phyloP scores from a whole-genome alignment of 2,329 filamentous ascomycete genomes.

The Alternaria panax region DNA sequence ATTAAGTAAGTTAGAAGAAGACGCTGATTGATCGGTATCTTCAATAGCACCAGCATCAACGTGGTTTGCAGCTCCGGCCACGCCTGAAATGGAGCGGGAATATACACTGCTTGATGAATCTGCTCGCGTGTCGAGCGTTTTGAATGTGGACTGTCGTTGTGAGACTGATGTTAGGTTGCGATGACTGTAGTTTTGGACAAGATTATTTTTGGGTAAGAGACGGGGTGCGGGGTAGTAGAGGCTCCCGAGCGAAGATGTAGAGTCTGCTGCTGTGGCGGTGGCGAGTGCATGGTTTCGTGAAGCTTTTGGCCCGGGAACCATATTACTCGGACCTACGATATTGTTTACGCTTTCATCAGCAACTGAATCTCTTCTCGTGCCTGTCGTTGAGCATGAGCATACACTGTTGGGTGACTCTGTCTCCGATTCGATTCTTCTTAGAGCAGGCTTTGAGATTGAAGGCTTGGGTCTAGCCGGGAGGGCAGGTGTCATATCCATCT shows the following conservation, averaged over 20 bases:
- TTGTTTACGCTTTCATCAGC: background rate
- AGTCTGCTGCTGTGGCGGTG: background rate
- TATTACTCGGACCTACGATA: background rate
- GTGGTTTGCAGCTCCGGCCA: background rate
- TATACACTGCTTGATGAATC: constrained; percentile 12
- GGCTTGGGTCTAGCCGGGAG: background rate
- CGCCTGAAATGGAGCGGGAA: constrained; percentile 11
- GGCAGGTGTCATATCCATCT: background rate
- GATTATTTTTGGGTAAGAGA: background rate
- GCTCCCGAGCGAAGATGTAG: background rate
- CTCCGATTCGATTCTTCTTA: background rate
- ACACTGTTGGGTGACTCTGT: background rate
- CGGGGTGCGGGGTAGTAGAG: background rate
- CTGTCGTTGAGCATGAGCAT: background rate
- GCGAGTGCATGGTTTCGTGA: background rate
- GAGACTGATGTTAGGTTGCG: background rate
- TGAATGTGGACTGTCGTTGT: background rate
- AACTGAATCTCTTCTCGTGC: background rate
- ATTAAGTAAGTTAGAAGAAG: background rate
- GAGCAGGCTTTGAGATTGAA: background rate
- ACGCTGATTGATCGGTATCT: background rate
- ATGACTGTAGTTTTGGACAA: background rate
- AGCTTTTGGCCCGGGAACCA: background rate
- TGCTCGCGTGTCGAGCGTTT: background rate
- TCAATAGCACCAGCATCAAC: background rate